Base-by-base conservation (phyloP, 2,329 filamentous ascomycete species). In the Colletotrichum trifolii region DNA sequence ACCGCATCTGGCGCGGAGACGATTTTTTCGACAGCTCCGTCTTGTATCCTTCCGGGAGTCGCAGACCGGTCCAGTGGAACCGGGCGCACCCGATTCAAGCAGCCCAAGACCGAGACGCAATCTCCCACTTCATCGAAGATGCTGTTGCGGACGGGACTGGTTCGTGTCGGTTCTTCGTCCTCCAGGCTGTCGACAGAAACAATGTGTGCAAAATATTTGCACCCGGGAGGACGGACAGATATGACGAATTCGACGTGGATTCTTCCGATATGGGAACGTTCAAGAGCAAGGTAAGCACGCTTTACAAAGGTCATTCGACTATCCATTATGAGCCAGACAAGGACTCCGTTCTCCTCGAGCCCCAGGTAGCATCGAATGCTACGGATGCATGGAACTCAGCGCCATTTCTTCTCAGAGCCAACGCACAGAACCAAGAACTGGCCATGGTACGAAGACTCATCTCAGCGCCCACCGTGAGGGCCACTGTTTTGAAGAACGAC, bases 391-490 rank as follows among this genome's bases (percentile, higher is more conserved):
- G 59, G 47, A 53, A 56, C 17, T 33, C 52, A 7, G 8, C 42
- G 10, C 47, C 15, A 3, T 68, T 63, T 42, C 54, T 67, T n/a
- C 67, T 77, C 3, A 60, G 63, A 7, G 12, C 40, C 3, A 58
- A 73, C 4, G 74, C 72, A 12, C 68, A 68, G 6, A 66, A 74
- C n/a, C 35, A 64, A 1, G 71, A 71, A 9, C 73, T 74, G 73
- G 38, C 53, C 10, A 68, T 68, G 62, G 73, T 75, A 15, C 64
- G 66, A 12, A 69, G 73, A 17, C 69, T 69, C 17, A 69, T 76
- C 40, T 66, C 70, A 2, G 69, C 72, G 13, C 67, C 67, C 3
- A 45, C 68, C 2, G 60, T 75, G 33, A 33, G 34, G 1, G 58
- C 74, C 8, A 52, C 60, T 0, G 11, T 73, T 8, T 36, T 68